Base-by-base conservation (phyloP, 306 rosid genomes). In the Canavalia ensiformis region DNA sequence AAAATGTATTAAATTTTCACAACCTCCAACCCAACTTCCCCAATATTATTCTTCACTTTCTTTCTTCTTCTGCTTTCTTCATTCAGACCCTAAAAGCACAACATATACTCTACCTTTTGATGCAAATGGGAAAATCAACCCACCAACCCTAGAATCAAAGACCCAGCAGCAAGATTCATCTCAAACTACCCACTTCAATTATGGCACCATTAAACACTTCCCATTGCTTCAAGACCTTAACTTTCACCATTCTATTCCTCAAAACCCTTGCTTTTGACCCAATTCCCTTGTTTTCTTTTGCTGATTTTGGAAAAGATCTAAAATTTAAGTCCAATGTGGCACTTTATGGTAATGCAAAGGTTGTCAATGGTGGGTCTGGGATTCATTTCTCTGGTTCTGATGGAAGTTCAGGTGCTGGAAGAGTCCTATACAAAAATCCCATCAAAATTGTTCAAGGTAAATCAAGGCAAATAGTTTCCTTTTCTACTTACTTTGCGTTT, bases 361-460 rank as follows among this genome's bases (percentile, higher is more conserved):
- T 90, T 81, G 84, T 91, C 54, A 45, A 49, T 54, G 93, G 88
- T 4, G 92, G 90, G 31, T 72, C 81, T 72, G 91, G 86, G 75
- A 84, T 93, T 85, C 88, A 72, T 25, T 84, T 95, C 11, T 77
- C 90, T 63, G 83, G 84, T 63, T 59, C 83, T 18, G 87, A 70
- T 10, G 84, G 57, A 7, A 72, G 83, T 78, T 88, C 87, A 18
- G 77, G 84, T 68, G 71, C 82, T 76, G 97, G 98, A 70, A 75
- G 82, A 69, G 83, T 90, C 77, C 31, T 87, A 74, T 93, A 80
- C 92, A 90, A 84, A 87, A 90, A 81, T 72, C 89, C 99, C 90
- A 84, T 95, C 83, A 83, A 83, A 88, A 88, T 93, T 54, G 34
- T 82, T 49, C 88, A 90, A 91, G 98, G 99, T 91, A 92, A 88